Base-by-base conservation (phyloP, 306 rosid species). In the Neltuma alba region DNA sequence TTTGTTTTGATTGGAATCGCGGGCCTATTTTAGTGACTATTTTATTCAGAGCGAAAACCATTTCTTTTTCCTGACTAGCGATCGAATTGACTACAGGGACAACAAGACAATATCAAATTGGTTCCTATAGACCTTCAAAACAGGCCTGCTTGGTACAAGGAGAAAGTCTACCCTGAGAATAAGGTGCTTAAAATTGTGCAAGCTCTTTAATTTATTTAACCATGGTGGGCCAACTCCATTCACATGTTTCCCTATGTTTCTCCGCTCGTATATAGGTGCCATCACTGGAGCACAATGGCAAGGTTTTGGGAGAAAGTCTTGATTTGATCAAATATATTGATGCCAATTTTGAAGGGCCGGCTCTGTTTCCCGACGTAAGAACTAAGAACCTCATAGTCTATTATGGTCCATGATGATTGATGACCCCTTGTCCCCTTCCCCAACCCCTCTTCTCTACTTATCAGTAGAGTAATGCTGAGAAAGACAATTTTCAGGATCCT, bases 81-180 rank as follows among this genome's bases (percentile, higher is more conserved):
- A 60, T 55, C 21, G 28, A 30, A 15, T 70, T 75, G 63, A 80
- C 18, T 66, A 76, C 78, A 94, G 97, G 97, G 94, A 7, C 82
- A 92, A 61, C 84, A 91, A 80, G 89, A 92, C 48, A 76, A 92
- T 86, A 92, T 92, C 66, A 77, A 92, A 63, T 72, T 92, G 83
- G 94, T 92, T 57, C 87, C 97, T 28, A 65, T 92, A 1, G 48
- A 88, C 75, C 97, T 94, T 55, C 72, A 21, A 36, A 44, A 87
- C 76, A 92, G 97, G 87, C 98, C 97, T 66, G 85, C 88, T 73
- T 94, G 97, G 98, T 94, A 92, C 75, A 92, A 91, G 87, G 98
- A 94, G 81, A 94, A 92, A 66, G 88, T 94, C 30, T 88, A 94
- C 80, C 88, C 94, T 62, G 83, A 60, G 77, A 94, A 92, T 67